Conservation (phyloP, 345 rosid genomes). For the Salix viminalis region DNA sequence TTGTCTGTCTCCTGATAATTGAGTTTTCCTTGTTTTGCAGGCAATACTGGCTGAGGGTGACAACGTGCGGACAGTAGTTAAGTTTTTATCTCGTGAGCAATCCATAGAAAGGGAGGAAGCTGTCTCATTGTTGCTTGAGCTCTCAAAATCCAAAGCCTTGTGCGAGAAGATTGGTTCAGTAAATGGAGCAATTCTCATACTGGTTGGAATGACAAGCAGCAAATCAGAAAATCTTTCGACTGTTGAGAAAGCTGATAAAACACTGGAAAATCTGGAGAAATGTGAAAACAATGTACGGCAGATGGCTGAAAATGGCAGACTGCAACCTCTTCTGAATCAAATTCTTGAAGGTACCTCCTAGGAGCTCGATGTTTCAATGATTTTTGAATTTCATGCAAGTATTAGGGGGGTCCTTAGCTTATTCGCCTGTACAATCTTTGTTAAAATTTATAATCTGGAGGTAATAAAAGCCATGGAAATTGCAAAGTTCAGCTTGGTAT, state of each 20-base stretch:
- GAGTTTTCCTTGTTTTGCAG: constrained; percentile 40
- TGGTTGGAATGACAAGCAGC: constrained; percentile 91
- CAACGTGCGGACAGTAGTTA: constrained; percentile 82
- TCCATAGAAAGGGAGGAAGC: constrained; percentile 84
- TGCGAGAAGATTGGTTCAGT: constrained; percentile 88
- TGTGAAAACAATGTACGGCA: constrained; percentile 77
- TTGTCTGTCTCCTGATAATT: constrained; percentile 9
- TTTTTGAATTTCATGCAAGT: constrained; percentile 12
- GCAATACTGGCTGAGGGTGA: constrained; percentile 85
- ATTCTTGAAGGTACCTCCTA: constrained; percentile 67
- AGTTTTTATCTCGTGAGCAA: constrained; percentile 67
- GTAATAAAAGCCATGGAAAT: neutral
- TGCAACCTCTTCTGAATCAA: constrained; percentile 75
- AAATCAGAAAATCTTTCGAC: constrained; percentile 74
- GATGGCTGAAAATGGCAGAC: constrained; percentile 88
- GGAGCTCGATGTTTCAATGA: constrained; percentile 5
- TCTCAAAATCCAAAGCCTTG: constrained; percentile 74
- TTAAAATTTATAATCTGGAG: neutral
- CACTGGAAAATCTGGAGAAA: constrained; percentile 69
- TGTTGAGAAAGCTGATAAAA: constrained; percentile 79
- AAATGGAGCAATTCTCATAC: constrained; percentile 81
- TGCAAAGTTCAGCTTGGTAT: neutral
- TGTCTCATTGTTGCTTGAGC: constrained; percentile 78
- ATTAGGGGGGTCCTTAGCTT: constrained; percentile 1
- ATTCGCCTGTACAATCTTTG: neutral